Evolutionary conservation across 257 asterid species (phyloP), one percentile per base, ranked within the genome.

Genomic region (Mitragyna speciosa): DNA sequence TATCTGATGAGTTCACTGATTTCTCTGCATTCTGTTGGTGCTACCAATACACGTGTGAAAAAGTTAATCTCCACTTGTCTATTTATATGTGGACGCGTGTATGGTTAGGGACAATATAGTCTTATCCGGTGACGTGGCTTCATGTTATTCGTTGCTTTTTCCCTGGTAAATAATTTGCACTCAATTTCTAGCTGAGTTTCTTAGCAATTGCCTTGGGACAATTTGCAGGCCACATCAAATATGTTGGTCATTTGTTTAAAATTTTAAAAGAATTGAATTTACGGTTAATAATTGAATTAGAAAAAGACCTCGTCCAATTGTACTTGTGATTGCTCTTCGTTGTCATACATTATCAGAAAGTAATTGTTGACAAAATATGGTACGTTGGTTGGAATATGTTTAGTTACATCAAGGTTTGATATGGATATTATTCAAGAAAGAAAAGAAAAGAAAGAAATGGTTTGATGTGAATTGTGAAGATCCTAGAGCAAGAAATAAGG

Each of bases 81-180:
- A 48, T 11, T 68, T 15, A 20, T 20, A 22, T 6, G 14, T 33
- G 12, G 83, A 75, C 81, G 81, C 86, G 86, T 83, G 83, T 79
- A 61, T 17, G 78, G n/a, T 70, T 75, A 6, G 75, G 81, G 72
- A 36, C 86, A 83, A 36, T 78, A 75, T 61, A 63, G 75, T 70
- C 47, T 83, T 39, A 69, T 69, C 78, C 63, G 28, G 0, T 72
- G 75, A 39, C 54, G 83, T 83, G 86, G 83, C 78, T 16, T 58
- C 30, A 75, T 79, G 12, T 49, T 5, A 56, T 78, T 83, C 83
- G 77, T 78, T 15, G 20, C 66, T 78, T 66, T 78, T 51, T 22
- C 43, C 48, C 41, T 22, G 28, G 45, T 58, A 56, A 54, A 22
- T 65, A 56, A 26, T 28, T 33, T 52, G 41, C 41, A 36, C 41